Percentiles rank a stretch among this genome's conserved stretches.
Evolutionary conservation across 306 rosid species (phyloP).

Genomic region (Glycyrrhiza uralensis): DNA sequence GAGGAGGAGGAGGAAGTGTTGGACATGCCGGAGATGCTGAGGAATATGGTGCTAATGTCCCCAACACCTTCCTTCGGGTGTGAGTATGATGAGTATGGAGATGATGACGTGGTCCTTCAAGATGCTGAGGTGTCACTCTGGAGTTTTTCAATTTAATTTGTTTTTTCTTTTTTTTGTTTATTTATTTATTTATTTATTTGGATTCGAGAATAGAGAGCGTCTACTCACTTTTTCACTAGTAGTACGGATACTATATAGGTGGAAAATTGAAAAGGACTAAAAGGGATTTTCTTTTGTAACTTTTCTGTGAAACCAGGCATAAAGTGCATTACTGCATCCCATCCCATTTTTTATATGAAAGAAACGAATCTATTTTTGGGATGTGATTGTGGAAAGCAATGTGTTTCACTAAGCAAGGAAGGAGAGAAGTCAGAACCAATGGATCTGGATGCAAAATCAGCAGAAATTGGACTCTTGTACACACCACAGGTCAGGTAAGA

Average conservation of each 20-base stretch:
- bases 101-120: conserved; percentile 43
- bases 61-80: conserved; percentile 44
- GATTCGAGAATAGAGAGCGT: background rate
- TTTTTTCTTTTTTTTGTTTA: background rate
- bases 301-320: background rate
- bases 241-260: conserved; percentile 21
- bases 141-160: conserved; percentile 56
- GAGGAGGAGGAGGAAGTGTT: conserved; percentile 39
- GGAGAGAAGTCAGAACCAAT: too few species aligned
- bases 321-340: background rate
- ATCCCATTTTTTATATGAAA: background rate
- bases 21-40: conserved; percentile 55
- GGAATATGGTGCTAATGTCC: conserved; percentile 58
- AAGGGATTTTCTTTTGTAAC: background rate
- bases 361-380: background rate
- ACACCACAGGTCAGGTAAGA: too few species aligned
- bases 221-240: background rate
- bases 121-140: conserved; percentile 62
- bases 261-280: background rate
- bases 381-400: background rate
- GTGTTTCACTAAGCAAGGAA: too few species aligned
- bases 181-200: background rate
- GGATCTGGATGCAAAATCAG: too few species aligned
- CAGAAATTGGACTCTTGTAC: too few species aligned
- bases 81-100: conserved; percentile 11